Percentiles rank a stretch among this genome's conserved stretches.
Evolutionary conservation across 257 asterid genomes (phyloP).

Genomic region (Lithospermum erythrorhizon): DNA sequence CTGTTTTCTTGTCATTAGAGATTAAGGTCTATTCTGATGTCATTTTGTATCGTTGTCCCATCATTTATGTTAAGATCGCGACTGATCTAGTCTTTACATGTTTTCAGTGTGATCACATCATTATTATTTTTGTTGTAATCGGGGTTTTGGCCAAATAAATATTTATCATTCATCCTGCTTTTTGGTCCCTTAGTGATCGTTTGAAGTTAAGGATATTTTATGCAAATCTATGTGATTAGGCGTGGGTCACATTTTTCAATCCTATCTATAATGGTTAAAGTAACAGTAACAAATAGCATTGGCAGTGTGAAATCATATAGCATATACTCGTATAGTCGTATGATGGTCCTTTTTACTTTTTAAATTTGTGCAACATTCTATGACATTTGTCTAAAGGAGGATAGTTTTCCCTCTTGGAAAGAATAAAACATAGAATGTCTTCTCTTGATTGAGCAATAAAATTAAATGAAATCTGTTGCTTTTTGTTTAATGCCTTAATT

Average conservation of each 20-base stretch:
- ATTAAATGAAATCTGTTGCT: no score
- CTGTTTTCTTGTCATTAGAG: neutral
- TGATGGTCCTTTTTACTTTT: neutral
- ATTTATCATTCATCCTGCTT: neutral
- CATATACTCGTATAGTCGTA: no score
- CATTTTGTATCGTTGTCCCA: neutral
- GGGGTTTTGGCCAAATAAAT: no score
- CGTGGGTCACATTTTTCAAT: no score
- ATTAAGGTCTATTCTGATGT: neutral
- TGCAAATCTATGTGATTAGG: neutral
- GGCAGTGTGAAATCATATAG: neutral
- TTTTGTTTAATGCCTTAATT: no score
- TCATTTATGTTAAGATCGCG: neutral
- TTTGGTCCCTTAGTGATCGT: neutral
- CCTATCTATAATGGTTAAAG: neutral
- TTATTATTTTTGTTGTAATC: no score
- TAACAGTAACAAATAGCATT: neutral
- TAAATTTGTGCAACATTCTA: no score
- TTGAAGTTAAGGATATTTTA: neutral
- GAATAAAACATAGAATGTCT: no score
- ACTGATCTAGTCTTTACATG: neutral
- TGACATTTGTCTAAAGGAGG: no score
- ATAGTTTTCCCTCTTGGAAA: no score
- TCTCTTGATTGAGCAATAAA: no score
- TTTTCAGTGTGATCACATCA: neutral